Evolutionary conservation across 305 asterid species (phyloP).

Genomic region (Fraxinus dipetala): DNA sequence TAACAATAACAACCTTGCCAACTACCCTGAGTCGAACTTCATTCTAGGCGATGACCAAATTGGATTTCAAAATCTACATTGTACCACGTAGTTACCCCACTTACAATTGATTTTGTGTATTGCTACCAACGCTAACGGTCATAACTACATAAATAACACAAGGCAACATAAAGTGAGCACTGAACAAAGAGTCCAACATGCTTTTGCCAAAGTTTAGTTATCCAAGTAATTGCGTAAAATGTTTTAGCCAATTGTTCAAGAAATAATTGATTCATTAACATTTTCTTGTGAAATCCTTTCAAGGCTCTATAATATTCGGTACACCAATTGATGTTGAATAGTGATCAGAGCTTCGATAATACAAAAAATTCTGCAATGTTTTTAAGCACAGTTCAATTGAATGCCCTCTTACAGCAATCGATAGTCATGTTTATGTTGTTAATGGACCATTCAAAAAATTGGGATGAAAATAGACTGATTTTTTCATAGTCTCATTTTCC

Average conservation of each 20-base stretch:
- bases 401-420: not conserved
- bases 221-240: not conserved
- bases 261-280: not conserved
- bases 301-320: not conserved
- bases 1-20: not conserved
- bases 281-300: not conserved
- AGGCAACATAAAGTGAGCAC: not conserved
- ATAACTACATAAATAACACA: not conserved
- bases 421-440: not conserved
- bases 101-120: not conserved
- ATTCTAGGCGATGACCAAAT: not conserved
- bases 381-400: not conserved
- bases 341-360: not conserved
- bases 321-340: not conserved
- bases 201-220: not conserved
- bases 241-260: not conserved
- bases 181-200: not conserved
- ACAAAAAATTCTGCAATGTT: not conserved
- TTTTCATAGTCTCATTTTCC: not conserved
- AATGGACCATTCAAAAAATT: not conserved
- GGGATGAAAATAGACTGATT: not conserved
- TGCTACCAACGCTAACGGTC: not conserved
- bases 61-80: not conserved
- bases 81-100: not conserved
- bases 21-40: not conserved